Base-by-base conservation (phyloP, 352 stramenopile species). In the Phytophthora foliorum region DNA sequence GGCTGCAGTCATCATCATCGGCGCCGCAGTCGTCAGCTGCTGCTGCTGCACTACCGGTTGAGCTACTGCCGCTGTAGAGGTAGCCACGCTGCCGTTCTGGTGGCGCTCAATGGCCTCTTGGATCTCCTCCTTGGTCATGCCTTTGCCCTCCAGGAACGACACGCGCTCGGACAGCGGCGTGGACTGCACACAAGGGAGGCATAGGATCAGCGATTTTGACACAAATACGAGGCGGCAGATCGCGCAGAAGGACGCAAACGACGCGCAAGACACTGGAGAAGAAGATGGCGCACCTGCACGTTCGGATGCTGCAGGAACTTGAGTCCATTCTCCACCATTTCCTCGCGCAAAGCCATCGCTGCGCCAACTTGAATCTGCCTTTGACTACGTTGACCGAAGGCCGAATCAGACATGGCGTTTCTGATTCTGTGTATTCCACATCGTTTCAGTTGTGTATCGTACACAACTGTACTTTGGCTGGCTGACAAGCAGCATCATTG, bases 271-370 rank as follows among this genome's bases (percentile, higher is more conserved):
- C n/a, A 25, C 6, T 44, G 22, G 8, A 41, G 24, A 6, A 25
- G 2, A 19, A 21, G 14, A 9, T 2, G 1, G 74, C 52, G 39
- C 45, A 90, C 84, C 84, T 95, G 87, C 17, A 95, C 87, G 61
- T 78, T 93, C 50, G 87, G 87, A 45, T 95, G 87, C 53, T 86
- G 82, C 51, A 95, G 74, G 72, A 95, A 95, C 61, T 91, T 89
- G 68, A 95, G 74, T 24, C 87, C 87, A 57, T 90, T 95, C 56
- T 78, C 80, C 42, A 95, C 77, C 79, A 91, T 90, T 58, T 95
- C 87, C 55, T 87, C 68, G 48, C 86, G 63, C 77, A 87, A 75
- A 36, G 53, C 56, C 54, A 57, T 70, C 54, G 31, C 34, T 51
- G 4, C 39, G 50, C 56, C 60, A 74, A 74, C 66, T 74, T 74